Percentiles rank a stretch among this genome's conserved stretches.
Evolutionary conservation across 805 yeast genomes (phyloP).

Genomic region (Myxozyma lipomycoides): DNA sequence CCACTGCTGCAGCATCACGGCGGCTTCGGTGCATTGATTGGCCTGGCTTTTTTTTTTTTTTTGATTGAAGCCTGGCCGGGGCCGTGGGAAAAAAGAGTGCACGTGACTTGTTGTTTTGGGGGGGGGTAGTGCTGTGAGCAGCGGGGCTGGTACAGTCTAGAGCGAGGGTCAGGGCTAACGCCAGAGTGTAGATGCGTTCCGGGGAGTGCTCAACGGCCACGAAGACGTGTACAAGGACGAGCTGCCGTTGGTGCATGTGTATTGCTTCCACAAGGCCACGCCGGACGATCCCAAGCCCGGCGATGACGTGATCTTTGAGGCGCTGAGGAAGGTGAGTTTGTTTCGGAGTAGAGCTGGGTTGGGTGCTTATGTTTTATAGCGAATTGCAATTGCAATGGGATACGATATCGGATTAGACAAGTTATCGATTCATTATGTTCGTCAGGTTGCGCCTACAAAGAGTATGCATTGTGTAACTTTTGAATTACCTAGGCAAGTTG

Average conservation of each 20-base stretch:
- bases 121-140: not conserved
- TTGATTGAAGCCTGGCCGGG: no score
- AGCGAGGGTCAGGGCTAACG: no score
- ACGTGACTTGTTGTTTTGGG: not conserved
- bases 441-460: conserved; percentile 94
- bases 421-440: conserved; percentile 71
- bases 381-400: conserved; percentile 43
- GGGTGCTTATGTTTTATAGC: conserved; percentile 4
- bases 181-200: conserved; percentile 56
- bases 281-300: conserved; percentile 70
- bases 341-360: not conserved
- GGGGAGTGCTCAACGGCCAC: conserved; percentile 59
- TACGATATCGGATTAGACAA: conserved; percentile 45
- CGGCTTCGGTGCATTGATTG: no score
- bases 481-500: conserved; percentile 47
- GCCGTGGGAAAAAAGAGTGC: no score
- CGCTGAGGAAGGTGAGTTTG: conserved; percentile 57
- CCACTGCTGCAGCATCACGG: no score
- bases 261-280: conserved; percentile 88
- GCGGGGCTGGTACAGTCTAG: not conserved
- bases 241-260: conserved; percentile 77
- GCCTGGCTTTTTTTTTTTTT: no score
- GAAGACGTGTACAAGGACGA: conserved; percentile 39
- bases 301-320: conserved; percentile 58
- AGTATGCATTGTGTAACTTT: conserved; percentile 92